Evolutionary conservation across 495 filamentous ascomycete genomes (phyloP), one percentile per base, ranked within the genome.

Genomic region (Annulohypoxylon bovei): DNA sequence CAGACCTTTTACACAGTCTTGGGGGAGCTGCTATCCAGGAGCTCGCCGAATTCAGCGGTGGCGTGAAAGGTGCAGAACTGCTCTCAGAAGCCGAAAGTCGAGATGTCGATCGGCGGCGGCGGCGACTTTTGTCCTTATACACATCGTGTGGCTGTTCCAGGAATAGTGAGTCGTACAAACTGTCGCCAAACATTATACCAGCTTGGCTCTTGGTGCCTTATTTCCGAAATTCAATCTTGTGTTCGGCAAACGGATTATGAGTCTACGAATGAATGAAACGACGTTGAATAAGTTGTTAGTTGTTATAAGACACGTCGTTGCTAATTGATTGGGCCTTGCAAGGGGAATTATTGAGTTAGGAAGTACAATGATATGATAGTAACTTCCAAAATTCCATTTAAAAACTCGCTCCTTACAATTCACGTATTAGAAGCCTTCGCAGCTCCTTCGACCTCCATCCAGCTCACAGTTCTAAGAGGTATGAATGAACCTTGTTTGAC

Each of bases 41-140:
- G 20, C 35, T 47, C 0, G 6, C 42, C 14, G 42, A 7, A 25
- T 35, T 58, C 14, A 8, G 30, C 18, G 25, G 22, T 6, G 65
- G 32, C 7, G 16, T 28, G 11, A 56, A 39, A 4, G 46, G 5
- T 11, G 47, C 18, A 25, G 52, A 59, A 5, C 5, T 69, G 28
- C 14, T 52, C 14, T 61, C 59, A 30, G 63, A 63, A 12, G 56
- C 49, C 9, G 69, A 46, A 23, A 39, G 12, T 53, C 59, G 52
- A 3, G 65, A 68, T 7, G 16, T 52, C 2, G 60, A 50, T 46
- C 54, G 42, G 5, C 50, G 27, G 9, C 62, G 65, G 32, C 53
- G 64, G 37, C 40, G 54, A 35, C 55, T 64, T 62, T 62, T 62
- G n/a, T 62, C 44, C 11, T 37, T 62, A 18, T 33, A 50, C 28